Conservation (phyloP, 306 rosid species). For the Casuarina equisetifolia region DNA sequence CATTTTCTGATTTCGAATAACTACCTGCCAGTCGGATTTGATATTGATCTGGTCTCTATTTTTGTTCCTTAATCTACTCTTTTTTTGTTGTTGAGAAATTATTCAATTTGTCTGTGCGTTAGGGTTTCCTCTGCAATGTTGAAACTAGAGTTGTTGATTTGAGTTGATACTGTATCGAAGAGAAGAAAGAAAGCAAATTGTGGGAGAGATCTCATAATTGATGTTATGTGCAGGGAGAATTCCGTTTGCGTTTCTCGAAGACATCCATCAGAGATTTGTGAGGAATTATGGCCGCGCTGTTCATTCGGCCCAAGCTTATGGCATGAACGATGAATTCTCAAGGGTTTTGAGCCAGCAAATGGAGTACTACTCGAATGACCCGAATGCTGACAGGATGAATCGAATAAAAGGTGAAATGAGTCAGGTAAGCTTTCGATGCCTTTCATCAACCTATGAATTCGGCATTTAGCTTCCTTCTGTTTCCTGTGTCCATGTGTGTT, state of each 20-base stretch:
- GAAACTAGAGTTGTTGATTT: background rate
- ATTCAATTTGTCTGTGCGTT: no score
- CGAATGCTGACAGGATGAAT: slow-evolving; percentile 94
- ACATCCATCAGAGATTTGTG: slow-evolving; percentile 87
- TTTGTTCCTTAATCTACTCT: no score
- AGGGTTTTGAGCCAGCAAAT: slow-evolving; percentile 91
- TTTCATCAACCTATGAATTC: background rate
- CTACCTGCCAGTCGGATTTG: background rate
- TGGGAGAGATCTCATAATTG: background rate
- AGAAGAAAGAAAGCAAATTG: no score
- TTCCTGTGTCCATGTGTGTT: background rate
- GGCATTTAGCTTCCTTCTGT: slow-evolving; percentile 8
- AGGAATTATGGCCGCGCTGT: slow-evolving; percentile 90
- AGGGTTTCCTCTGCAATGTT: background rate
- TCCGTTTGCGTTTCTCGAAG: slow-evolving; percentile 93
- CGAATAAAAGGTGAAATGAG: slow-evolving; percentile 97
- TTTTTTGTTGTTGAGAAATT: no score
- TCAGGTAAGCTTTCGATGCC: slow-evolving; percentile 52
- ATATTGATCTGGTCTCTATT: background rate
- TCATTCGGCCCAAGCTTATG: slow-evolving; percentile 81
- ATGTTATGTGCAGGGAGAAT: slow-evolving; percentile 59
- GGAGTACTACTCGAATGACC: slow-evolving; percentile 86
- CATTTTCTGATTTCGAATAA: background rate
- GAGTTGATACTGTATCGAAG: no score
- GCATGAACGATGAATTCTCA: slow-evolving; percentile 92